Evolutionary conservation across 768 basidiomycete genomes (phyloP).

Genomic region (Lentinula lateritia): DNA sequence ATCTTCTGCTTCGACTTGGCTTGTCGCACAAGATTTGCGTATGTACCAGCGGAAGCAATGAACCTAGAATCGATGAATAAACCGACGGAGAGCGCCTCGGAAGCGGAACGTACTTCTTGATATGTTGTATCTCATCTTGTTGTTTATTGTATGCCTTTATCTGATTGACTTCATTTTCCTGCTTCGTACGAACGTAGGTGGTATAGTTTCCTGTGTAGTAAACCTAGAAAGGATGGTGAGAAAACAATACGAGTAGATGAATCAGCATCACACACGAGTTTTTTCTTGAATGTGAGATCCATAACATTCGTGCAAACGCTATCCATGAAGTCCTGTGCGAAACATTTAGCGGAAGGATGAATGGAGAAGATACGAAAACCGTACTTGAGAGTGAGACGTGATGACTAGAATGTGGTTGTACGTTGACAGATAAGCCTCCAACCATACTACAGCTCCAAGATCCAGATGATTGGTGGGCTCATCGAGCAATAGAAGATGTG

Average conservation of each 20-base stretch:
- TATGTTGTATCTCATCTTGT: conserved; percentile 97
- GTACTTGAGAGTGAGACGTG: conserved; percentile 93
- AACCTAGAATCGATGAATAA: conserved; percentile 44
- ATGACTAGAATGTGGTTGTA: conserved; percentile 99
- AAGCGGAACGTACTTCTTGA: conserved; percentile 73
- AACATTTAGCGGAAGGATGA: conserved; percentile 86
- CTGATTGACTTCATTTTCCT: conserved; percentile 98
- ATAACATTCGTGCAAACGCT: conserved; percentile 96
- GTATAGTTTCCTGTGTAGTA: conserved; percentile 98
- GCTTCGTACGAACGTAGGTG: conserved; percentile 92
- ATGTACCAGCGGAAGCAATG: conserved; percentile 99
- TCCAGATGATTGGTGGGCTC: conserved; percentile 93
- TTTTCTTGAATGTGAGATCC: conserved; percentile 91
- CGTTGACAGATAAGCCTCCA: conserved; percentile 95
- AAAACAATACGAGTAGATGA: conserved; percentile 93
- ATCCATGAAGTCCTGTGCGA: conserved; percentile 21
- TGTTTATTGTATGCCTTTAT: conserved; percentile 99
- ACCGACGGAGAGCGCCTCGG: not conserved
- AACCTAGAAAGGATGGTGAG: conserved; percentile 83
- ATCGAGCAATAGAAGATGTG: conserved; percentile 91
- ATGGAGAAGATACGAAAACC: conserved; percentile 95
- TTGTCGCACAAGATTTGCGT: conserved; percentile 97
- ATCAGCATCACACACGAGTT: conserved; percentile 89
- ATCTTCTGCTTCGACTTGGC: conserved; percentile 99
- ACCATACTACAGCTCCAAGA: conserved; percentile 96